These are phyloP conservation scores for Mycosphaerelloides madeirae DNA, from an alignment of 2,329 filamentous ascomycete species.

Conservation along the genomic window DNA sequence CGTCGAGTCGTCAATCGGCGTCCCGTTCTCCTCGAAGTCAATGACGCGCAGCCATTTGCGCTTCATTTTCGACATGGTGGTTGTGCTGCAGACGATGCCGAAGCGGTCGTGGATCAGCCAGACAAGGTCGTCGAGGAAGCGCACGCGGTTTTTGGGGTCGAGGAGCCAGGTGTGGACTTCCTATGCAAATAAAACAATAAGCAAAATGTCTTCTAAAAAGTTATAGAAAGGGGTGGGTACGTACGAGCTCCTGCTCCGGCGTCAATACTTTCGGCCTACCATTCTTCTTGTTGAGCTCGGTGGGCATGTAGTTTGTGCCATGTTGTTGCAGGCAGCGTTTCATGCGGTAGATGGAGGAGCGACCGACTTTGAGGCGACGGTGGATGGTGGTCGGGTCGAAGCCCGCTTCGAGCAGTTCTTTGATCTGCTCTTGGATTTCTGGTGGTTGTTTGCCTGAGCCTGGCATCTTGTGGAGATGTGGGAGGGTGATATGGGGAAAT, in stretches of 20 bases:
- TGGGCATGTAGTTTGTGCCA: conserved; percentile 31
- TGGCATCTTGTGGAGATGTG: conserved; percentile 18
- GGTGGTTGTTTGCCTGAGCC: conserved; percentile 29
- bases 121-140: conserved; percentile 32
- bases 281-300: conserved; percentile 33
- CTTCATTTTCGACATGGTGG: conserved; percentile 34
- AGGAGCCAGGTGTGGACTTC: conserved; percentile 31
- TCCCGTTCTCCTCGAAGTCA: conserved; percentile 29
- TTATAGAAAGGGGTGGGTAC: conserved; percentile 3
- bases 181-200: conserved; percentile 14
- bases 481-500: no score
- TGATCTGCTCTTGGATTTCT: conserved; percentile 30
- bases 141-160: conserved; percentile 28
- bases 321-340: conserved; percentile 31
- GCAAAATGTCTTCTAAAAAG: not conserved
- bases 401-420: conserved; percentile 31
- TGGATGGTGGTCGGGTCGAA: conserved; percentile 34
- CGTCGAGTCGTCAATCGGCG: conserved; percentile 25
- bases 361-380: conserved; percentile 29
- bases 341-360: conserved; percentile 33
- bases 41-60: conserved; percentile 33
- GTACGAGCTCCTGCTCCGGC: conserved; percentile 30
- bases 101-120: conserved; percentile 33
- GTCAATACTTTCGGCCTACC: conserved; percentile 31
- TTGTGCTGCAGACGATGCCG: conserved; percentile 31